Evolutionary conservation across 345 rosid species (phyloP), one percentile per base, ranked within the genome.

Genomic region (Trapa incisa): DNA sequence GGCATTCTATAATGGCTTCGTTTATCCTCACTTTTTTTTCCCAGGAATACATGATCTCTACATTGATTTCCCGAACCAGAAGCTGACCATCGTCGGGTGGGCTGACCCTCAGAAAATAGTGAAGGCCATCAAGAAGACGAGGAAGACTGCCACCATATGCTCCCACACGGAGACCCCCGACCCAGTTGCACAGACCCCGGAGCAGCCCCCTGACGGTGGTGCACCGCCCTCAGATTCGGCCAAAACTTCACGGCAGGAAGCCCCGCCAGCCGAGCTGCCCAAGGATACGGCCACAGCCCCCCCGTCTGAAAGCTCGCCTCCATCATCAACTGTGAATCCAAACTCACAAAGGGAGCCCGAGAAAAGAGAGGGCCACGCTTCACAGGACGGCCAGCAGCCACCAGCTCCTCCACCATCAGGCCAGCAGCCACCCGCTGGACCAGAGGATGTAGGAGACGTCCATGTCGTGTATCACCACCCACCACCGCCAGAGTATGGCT

Each of bases 31-130:
- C 33, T 4, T 10, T 2, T 60, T 47, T 65, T 29, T 7, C 42
- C 13, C 83, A 86, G 91, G 91, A n/a, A 86, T 88, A 70, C 81
- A 80, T 76, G 86, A 88, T 73, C 75, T 81, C 69, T 71, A 76
- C 71, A 79, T 83, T 36, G 91, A 88, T 60, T 64, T 86, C 42
- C 83, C 84, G 8, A 83, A 88, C 64, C 91, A 88, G 75, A 88
- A 86, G 74, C 63, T 86, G 72, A 86, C 87, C 7, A 65, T 88
- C 12, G 72, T 84, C 15, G 95, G 95, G 57, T 84, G 95, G 89
- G 91, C 85, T 0, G 91, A 86, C 72, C 95, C 91, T 0, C 87
- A 82, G 32, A 81, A 68, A 71, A 79, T 86, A 32, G 74, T 88
- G 17, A 86, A 86, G 64, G 91, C 91, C 7, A 83, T 88, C 33